Base-by-base conservation (phyloP, 139 green algal genomes). In the Protoeuglena noctilucae region DNA sequence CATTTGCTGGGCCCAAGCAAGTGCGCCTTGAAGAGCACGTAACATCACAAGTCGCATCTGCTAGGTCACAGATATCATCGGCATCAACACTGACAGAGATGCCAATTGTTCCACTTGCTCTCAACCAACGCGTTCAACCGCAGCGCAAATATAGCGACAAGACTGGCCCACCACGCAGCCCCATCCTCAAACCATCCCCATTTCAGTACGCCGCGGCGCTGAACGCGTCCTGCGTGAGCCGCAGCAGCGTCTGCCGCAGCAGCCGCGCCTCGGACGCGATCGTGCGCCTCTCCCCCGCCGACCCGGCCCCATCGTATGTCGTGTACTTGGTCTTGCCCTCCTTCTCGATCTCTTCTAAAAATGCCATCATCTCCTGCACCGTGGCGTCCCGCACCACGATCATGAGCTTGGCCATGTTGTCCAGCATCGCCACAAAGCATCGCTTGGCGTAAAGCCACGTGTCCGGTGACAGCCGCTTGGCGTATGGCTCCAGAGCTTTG, bases 321-420 rank as follows among this genome's bases (percentile, higher is more conserved):
- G 52, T 56, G 14, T 40, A 22, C 4, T 73, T 49, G 7, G 51
- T 43, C 53, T 63, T 68, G 4, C 71, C 71, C 16, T 66, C 48
- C 17, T 19, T 39, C 58, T 89, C 79, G 2, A 74, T 79, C 58
- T 75, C 65, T 22, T 76, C 63, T 7, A 86, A 43, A 40, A 84
- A 78, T 21, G 34, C 28, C 50, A 85, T 74, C 54, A 85, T 77
- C 57, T 89, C 79, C 1, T 71, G 48, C 24, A 81, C 74, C 23
- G 61, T 64, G 18, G 57, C 60, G 34, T 88, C 81, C 60, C 82
- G 84, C 23, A 89, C 54, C 52, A 72, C 54, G 31, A 92, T 72
- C 71, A 89, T 88, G 69, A 90, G 76, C 74, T 93, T 94, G 52
- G 74, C 59, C n/a, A 89, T 61, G 56, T 82, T 78, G 53, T 93